Evolutionary conservation across 441 rosid species (phyloP), one percentile per base, ranked within the genome.

Genomic region (Croton setiger): DNA sequence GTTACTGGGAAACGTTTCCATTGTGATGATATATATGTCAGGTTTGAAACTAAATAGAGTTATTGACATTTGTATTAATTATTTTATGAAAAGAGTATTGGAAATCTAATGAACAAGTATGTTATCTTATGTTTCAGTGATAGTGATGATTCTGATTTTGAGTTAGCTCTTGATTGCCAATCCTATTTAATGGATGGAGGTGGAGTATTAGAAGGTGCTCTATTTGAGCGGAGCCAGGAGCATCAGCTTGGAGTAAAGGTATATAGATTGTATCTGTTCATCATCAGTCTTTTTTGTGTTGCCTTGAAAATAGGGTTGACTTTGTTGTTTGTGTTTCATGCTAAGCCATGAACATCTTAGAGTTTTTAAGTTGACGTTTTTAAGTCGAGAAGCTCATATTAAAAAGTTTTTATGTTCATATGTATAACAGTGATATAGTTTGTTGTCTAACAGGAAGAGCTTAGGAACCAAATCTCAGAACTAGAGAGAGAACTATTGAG

Each of bases 61-160:
- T 15, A 47, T 12, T 8, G 13, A 5, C 31, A 23, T 17, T 12
- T 5, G 12, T 20, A 8, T 21, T 63, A 49, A 8, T 65, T 65
- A 0, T 60, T 33, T 65, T 49, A 14, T 39, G n/a, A 12, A 62
- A 14, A 13, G 23, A 7, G 17, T 33, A 21, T 45, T 33, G 36
- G 39, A 7, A 35, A 41, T 35, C 39, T 56, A 13, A 27, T n/a
- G n/a, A n/a, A n/a, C 15, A 14, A 27, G 36, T 52, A 3, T 36
- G 13, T 8, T 23, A 20, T 48, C 58, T 9, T 12, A 12, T 60
- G 23, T 76, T 76, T 44, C 74, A 69, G 77, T 66, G 75, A 73
- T 54, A 87, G 90, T 70, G 95, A 89, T 60, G 95, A 83, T 53
- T 85, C 90, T 74, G 93, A 84, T 62, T 74, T 75, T 18, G 88